A percentile compares a stretch with the other conserved stretches of the same genome.
Conservation (phyloP, 2,329 filamentous ascomycete genomes). For the Venturia effusa region DNA sequence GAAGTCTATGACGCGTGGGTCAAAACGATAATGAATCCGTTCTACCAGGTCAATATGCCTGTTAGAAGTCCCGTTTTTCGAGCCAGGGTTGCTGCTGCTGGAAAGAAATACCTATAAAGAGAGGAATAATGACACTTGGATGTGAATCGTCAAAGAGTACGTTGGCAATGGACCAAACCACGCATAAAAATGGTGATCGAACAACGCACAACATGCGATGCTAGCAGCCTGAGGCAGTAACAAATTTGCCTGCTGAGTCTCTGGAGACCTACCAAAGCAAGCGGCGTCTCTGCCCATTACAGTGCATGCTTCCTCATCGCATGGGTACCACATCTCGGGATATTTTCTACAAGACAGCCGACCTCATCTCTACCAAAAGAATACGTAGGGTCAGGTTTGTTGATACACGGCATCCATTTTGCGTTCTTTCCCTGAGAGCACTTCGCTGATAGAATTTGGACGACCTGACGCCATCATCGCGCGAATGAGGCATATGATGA, state of each 20-base stretch:
- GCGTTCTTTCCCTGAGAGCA: no score
- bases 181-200: no score
- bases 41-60: constrained; percentile 77
- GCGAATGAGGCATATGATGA: no score
- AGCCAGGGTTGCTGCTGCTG: constrained; percentile 69
- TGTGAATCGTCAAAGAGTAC: background rate
- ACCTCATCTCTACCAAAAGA: no score
- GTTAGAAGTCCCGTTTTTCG: constrained; percentile 82
- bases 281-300: background rate
- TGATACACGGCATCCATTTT: background rate
- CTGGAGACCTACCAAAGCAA: background rate
- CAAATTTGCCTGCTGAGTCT: background rate
- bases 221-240: background rate
- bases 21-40: constrained; percentile 95
- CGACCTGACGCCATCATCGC: no score
- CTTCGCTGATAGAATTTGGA: no score
- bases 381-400: background rate
- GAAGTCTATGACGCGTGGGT: constrained; percentile 96
- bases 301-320: no score
- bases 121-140: background rate
- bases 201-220: background rate
- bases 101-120: constrained; percentile 72
- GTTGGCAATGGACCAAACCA: no score
- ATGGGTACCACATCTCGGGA: background rate
- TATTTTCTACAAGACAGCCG: background rate